A percentile compares a stretch with the other conserved stretches of the same genome.
Conservation (phyloP, 495 filamentous ascomycete species). For the Neurospora cerealis region DNA sequence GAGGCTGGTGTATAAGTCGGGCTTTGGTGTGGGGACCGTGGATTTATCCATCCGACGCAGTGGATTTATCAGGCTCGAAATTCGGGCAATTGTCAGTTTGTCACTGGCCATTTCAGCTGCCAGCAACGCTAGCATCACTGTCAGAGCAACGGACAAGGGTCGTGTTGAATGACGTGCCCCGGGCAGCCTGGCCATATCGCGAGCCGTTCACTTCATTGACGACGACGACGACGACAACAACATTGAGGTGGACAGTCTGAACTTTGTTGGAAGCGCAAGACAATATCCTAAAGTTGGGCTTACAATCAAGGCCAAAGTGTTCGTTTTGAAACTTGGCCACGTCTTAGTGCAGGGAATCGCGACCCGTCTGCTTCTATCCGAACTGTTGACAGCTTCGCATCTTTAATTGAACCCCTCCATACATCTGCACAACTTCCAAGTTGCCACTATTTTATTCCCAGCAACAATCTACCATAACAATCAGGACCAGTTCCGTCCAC, state of each 20-base stretch:
- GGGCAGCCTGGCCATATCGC: not conserved
- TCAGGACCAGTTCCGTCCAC: not conserved
- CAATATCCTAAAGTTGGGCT: not conserved
- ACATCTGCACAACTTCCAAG: not conserved
- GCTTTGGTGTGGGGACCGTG: too few relatives aligned
- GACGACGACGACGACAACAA: not conserved
- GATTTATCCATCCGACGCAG: too few relatives aligned
- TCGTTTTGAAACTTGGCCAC: not conserved
- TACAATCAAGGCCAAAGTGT: not conserved
- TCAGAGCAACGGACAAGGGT: not conserved
- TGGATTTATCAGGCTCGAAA: too few relatives aligned
- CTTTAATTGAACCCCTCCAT: not conserved
- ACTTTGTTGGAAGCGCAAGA: not conserved
- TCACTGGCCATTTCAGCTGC: not conserved
- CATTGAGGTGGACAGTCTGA: not conserved
- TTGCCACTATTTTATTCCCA: not conserved
- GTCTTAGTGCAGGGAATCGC: not conserved
- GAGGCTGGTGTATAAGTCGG: too few relatives aligned
- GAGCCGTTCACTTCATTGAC: not conserved
- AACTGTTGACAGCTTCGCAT: not conserved
- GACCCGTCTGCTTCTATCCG: not conserved
- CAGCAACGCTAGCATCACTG: not conserved
- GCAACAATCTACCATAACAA: not conserved
- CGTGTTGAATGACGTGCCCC: slow-evolving; percentile 8
- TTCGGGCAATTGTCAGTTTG: not conserved